Conservation (phyloP, 2,329 filamentous ascomycete genomes). For the Neonectria neomacrospora region DNA sequence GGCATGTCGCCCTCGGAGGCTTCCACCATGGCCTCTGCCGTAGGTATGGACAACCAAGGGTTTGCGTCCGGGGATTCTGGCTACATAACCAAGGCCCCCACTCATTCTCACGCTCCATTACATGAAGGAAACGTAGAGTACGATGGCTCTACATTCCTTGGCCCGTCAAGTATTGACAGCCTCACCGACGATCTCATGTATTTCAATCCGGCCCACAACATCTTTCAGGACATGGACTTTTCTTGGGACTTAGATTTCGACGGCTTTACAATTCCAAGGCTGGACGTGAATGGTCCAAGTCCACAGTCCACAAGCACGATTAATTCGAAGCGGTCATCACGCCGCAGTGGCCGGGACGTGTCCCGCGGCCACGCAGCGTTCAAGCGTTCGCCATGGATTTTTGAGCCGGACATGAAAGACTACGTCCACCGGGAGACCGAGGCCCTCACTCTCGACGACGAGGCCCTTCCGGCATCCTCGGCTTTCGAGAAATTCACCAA, state of each 20-base stretch:
- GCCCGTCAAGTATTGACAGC: conserved; percentile 29
- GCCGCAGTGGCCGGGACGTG: conserved; percentile 28
- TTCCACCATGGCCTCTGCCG: conserved; percentile 35
- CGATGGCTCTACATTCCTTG: conserved; percentile 30
- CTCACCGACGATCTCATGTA: conserved; percentile 29
- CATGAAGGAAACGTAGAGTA: conserved; percentile 34
- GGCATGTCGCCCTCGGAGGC: conserved; percentile 40
- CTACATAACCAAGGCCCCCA: conserved; percentile 29
- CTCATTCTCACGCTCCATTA: conserved; percentile 23
- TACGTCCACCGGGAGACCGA: conserved; percentile 21
- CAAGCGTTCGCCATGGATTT: conserved; percentile 34
- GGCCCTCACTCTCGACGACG: conserved; percentile 14
- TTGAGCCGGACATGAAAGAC: conserved; percentile 27
- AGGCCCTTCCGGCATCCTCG: conserved; percentile 17
- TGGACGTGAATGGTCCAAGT: conserved; percentile 23
- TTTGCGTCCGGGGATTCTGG: conserved; percentile 34
- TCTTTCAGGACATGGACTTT: conserved; percentile 37
- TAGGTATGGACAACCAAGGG: conserved; percentile 32
- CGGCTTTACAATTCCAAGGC: conserved; percentile 28
- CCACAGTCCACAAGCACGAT: conserved; percentile 27
- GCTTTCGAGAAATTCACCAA: conserved; percentile 9
- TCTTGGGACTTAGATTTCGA: conserved; percentile 38
- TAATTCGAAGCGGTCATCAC: conserved; percentile 33
- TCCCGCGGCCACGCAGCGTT: conserved; percentile 21
- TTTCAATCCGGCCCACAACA: conserved; percentile 28